These are phyloP conservation scores for Cucumis sativus DNA, from an alignment of 306 rosid genomes.

Conservation along the genomic window Cucumber_9930_V3 NC_026659.2:18405001-18405500, in stretches of 20 bases:
- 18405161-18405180: constrained; percentile 44
- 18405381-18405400: too few species aligned
- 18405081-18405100: neutral
- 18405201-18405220: constrained; percentile 49
- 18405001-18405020: constrained; percentile 41
- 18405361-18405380: too few species aligned
- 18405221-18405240: constrained; percentile 54
- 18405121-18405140: constrained; percentile 16
- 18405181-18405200: constrained; percentile 51
- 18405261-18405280: too few species aligned
- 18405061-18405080: neutral
- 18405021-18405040: constrained; percentile 56
- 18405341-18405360: too few species aligned
- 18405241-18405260: constrained; percentile 16
- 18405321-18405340: too few species aligned
- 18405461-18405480: neutral
- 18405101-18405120: neutral
- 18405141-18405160: constrained; percentile 37
- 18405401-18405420: too few species aligned
- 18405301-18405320: too few species aligned
- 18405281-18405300: too few species aligned
- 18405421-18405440: too few species aligned
- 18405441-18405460: too few species aligned
- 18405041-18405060: constrained; percentile 13
- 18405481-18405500: constrained; percentile 39